Base-by-base conservation (phyloP, 805 yeast genomes). In the Monosporozyma servazzii region DNA sequence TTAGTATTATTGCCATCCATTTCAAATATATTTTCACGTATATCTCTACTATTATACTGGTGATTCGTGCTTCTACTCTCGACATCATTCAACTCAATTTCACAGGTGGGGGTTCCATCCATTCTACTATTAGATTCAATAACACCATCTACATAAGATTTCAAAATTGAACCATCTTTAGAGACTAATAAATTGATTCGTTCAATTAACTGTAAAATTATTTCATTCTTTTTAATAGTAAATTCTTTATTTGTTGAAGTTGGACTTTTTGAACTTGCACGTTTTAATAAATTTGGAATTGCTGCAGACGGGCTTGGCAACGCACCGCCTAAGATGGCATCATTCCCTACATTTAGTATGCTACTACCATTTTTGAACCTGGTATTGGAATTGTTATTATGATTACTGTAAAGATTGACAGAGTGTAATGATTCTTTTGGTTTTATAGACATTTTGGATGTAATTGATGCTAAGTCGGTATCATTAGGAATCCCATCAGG, bases 41-140 rank as follows among this genome's bases (percentile, higher is more conserved):
- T 39, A 30, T 13, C 25, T 17, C 30, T 69, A 65, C 23, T 70
- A 55, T 25, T 25, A 25, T 25, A 25, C 7, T 15, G 76, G 69
- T 29, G 31, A 25, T n/a, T 8, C 11, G 17, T 21, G 17, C 13
- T 41, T 15, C 17, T 33, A 33, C 37, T 33, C 6, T 33, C 37
- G 8, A 33, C 9, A 54, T 85, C 89, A 54, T 82, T 80, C 47
- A 91, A 73, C 0, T 91, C 95, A 64, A 90, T 82, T 47, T 81
- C 78, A 65, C 96, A 90, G 23, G 76, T 76, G 0, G 97, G 96
- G 77, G 81, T 79, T 3, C 96, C 96, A 0, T 86, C 76, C 11
- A 90, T 68, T 43, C 81, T 87, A 0, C 91, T 73, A 48, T 82
- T 81, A 76, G 88, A 76, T 48, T 76, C 73, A 45, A 90, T 80